Conservation (phyloP, 1,139 yeast genomes). For the Suhomyces kunorum region DNA sequence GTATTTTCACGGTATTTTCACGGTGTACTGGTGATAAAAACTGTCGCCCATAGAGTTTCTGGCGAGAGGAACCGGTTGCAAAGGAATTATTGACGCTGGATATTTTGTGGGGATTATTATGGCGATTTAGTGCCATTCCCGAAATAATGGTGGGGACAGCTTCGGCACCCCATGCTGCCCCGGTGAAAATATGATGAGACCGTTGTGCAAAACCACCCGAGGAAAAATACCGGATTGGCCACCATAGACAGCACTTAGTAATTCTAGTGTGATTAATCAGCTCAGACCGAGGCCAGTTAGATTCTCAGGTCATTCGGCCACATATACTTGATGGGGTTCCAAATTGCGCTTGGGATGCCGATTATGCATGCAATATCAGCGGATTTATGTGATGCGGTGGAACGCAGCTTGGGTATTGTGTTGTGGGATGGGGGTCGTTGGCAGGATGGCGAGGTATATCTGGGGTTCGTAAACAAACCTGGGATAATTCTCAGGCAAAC, state of each 20-base stretch:
- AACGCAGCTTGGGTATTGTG: neutral
- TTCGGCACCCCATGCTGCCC: neutral
- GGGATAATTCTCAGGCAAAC: neutral
- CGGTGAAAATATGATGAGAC: neutral
- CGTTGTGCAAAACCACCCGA: neutral
- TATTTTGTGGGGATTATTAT: no score
- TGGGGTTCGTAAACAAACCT: neutral
- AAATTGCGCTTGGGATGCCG: neutral
- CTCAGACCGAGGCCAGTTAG: neutral
- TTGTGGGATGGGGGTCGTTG: neutral
- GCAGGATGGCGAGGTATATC: no score
- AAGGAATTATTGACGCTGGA: no score
- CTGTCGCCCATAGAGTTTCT: no score
- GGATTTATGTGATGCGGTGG: slow-evolving; percentile 1
- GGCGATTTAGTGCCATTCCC: no score
- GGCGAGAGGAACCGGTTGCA: no score
- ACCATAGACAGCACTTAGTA: neutral
- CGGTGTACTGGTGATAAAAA: no score
- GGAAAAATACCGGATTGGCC: neutral
- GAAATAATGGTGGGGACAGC: neutral
- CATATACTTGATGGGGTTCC: neutral
- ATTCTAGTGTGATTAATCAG: slow-evolving; percentile 2
- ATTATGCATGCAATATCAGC: neutral
- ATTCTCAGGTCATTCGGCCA: slow-evolving; percentile 1
- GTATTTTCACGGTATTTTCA: no score